Base-by-base conservation (phyloP, 495 filamentous ascomycete genomes). In the Podospora comata region DNA sequence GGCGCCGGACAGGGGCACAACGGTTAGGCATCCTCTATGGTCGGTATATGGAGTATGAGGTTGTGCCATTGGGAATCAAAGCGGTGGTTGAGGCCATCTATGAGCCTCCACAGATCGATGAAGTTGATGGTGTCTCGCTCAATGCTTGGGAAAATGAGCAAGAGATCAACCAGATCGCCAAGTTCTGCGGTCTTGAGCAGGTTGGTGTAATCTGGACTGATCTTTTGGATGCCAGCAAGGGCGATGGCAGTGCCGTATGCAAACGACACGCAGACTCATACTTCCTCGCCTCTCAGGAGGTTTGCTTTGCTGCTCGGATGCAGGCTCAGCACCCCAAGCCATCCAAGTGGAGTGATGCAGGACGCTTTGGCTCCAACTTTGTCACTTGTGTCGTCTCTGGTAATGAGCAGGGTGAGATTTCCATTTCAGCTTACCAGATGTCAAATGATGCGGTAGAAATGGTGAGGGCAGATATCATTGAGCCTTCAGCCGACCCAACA, bases 81-180 rank as follows among this genome's bases (percentile, higher is more conserved):
- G 95, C 95, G 2, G 89, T 99, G 9, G 94, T 99, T 0, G 94
- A 99, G 79, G 94, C 95, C 32, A 96, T 99, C 70, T 99, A 97
- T 71, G 95, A 99, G 73, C 92, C 94, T 5, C 96, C 96, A 3
- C 95, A 99, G 74, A 81, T 92, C 62, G 87, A 91, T 71, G 95
- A 99, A 75, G 74, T 90, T n/a, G 95, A 99, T 76, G 95, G 95
- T 9, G 85, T 97, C 34, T 93, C 93, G 0, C 83, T 98, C 30
- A 88, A 89, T 66, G 85, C 93, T 7, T 99, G 95, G 95, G 87
- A 90, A 20, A 92, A 92, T 67, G 93, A 97, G 79, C 82, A 89
- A 53, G 91, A 92, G 9, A 82, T 97, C 48, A 88, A 96, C 68
- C 87, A 91, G 68, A 82, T 97, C 16, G 95, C 96, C 58, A 85